Conservation (phyloP, 192 early-diverging fungal species). For the Coemansia sp. region DNA sequence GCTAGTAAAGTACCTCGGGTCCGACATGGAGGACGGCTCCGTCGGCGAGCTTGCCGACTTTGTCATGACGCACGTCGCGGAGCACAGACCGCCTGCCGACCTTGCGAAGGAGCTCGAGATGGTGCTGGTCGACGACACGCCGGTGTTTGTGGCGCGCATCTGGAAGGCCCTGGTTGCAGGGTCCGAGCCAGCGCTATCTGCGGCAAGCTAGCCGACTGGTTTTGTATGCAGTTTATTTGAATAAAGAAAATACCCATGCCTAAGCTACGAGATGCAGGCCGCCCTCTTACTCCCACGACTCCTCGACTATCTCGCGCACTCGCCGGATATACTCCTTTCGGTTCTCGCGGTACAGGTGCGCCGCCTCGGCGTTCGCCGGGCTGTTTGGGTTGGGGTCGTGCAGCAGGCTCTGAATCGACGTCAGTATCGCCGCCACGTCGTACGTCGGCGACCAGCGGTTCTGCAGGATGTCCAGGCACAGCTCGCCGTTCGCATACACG, state of each 20-base stretch:
- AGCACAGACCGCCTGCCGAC: slow-evolving; percentile 59
- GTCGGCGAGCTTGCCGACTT: slow-evolving; percentile 72
- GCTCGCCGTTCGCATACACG: slow-evolving; percentile 94
- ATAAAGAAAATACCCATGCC: too few species aligned
- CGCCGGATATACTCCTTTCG: slow-evolving; percentile 89
- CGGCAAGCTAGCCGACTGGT: too few species aligned
- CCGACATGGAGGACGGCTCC: slow-evolving; percentile 57
- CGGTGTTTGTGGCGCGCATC: slow-evolving; percentile 79
- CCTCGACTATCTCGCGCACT: slow-evolving; percentile 88
- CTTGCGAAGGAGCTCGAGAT: slow-evolving; percentile 74
- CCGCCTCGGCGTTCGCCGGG: slow-evolving; percentile 96
- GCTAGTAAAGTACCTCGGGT: slow-evolving; percentile 73
- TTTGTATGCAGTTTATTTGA: too few species aligned
- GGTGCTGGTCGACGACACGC: slow-evolving; percentile 86
- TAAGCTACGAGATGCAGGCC: too few species aligned
- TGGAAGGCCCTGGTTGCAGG: slow-evolving; percentile 68
- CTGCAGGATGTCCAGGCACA: slow-evolving; percentile 97
- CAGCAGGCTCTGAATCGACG: slow-evolving; percentile 90
- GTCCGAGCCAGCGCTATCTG: too few species aligned
- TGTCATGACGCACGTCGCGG: slow-evolving; percentile 66
- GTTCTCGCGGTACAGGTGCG: slow-evolving; percentile 88
- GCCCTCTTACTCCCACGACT: slow-evolving; percentile 75
- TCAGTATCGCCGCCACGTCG: slow-evolving; percentile 90
- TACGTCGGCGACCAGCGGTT: slow-evolving; percentile 98
- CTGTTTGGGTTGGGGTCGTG: slow-evolving; percentile 97